Evolutionary conservation across 2,329 filamentous ascomycete genomes (phyloP).

Genomic region (Gaeumannomyces sp.): DNA sequence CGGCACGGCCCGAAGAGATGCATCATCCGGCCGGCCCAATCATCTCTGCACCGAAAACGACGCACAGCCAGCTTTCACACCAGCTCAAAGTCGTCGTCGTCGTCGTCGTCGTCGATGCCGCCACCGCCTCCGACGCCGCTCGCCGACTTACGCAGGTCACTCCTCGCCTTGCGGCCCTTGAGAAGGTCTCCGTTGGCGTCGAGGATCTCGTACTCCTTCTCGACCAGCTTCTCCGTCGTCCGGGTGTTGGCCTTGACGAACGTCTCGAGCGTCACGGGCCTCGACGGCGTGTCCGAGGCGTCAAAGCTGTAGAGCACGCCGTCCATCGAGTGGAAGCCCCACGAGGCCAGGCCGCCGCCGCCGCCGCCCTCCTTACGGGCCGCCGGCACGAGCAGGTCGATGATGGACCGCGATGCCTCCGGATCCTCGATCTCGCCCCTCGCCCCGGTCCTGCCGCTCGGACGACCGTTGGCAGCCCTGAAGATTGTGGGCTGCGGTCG

Average conservation of each 20-base stretch:
- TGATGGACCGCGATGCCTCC: conserved; percentile 27
- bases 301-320: conserved; percentile 37
- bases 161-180: conserved; percentile 37
- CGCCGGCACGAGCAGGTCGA: conserved; percentile 24
- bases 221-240: conserved; percentile 38
- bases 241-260: conserved; percentile 29
- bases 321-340: conserved; percentile 22
- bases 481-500: background rate
- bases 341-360: conserved; percentile 12
- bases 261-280: conserved; percentile 30
- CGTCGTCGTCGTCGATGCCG: conserved; percentile 14
- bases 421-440: conserved; percentile 29
- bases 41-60: background rate
- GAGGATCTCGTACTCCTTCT: conserved; percentile 42
- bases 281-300: conserved; percentile 28
- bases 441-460: conserved; percentile 24
- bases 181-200: conserved; percentile 38
- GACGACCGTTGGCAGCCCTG: background rate
- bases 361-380: background rate
- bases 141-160: conserved; percentile 29
- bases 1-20: background rate
- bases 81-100: conserved; percentile 20
- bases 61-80: conserved; percentile 10
- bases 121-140: background rate
- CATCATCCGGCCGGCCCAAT: background rate